phyloP scores from a whole-genome alignment of 345 rosid genomes.

The Limnanthes douglasii region DNA sequence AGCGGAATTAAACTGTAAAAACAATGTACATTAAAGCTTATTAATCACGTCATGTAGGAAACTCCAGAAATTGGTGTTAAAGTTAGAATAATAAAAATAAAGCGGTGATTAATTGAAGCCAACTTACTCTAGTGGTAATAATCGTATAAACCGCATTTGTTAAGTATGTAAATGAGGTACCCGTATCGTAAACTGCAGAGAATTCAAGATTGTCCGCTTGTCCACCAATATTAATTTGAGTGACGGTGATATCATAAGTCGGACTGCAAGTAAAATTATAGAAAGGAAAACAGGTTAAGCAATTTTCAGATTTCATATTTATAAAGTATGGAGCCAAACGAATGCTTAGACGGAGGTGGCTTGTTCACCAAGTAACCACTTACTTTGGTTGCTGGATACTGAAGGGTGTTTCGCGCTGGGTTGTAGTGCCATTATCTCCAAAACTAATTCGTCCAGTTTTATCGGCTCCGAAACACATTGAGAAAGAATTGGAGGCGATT shows the following conservation, averaged over 20 bases:
- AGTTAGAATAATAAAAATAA: background rate
- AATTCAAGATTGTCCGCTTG: constrained; percentile 34
- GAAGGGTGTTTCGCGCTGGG: constrained; percentile 82
- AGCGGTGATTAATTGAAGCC: constrained; percentile 3
- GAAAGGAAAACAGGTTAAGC: background rate
- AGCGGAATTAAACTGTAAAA: constrained; percentile 49
- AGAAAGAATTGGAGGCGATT: constrained; percentile 60
- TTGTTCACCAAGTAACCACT: too few species aligned
- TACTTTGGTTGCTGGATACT: constrained; percentile 43
- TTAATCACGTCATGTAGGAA: background rate
- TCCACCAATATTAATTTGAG: constrained; percentile 45
- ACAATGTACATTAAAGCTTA: constrained; percentile 1
- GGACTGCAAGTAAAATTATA: constrained; percentile 31
- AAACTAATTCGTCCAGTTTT: constrained; percentile 81
- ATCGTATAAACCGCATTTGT: constrained; percentile 58
- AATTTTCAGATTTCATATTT: too few species aligned
- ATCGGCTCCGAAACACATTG: constrained; percentile 77
- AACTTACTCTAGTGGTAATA: constrained; percentile 50
- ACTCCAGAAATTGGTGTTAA: constrained; percentile 1
- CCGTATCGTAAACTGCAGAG: constrained; percentile 76
- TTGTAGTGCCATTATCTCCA: constrained; percentile 76
- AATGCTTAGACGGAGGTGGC: too few species aligned
- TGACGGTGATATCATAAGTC: constrained; percentile 65
- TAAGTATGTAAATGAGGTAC: constrained; percentile 87
- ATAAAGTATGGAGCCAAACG: too few species aligned